Base-by-base conservation (phyloP, 148 eudicot species). In the Simmondsia chinensis region DNA sequence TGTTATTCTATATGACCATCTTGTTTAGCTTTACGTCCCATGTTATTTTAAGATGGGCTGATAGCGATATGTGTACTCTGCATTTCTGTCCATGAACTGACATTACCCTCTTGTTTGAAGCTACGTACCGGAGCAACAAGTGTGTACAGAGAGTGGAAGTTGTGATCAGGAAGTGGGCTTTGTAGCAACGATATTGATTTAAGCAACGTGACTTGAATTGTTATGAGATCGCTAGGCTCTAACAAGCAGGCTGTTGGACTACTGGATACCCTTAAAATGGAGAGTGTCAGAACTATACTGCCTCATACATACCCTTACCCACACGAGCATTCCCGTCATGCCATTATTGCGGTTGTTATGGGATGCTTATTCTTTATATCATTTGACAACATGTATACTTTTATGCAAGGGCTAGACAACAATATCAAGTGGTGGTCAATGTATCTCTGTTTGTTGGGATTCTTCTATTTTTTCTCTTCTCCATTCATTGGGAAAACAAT, bases 381-480 rank as follows among this genome's bases (percentile, higher is more conserved):
- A 5, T 91, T 85, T 43, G 99, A 91, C 56, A 91, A 80, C 52
- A 79, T 91, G 95, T 75, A 76, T 43, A 91, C 99, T 15, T 76
- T 91, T 41, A 54, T 91, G 48, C 99, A 82, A 66, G 87, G 83
- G 59, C 63, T 91, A 43, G 95, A 89, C 72, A 76, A 58, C 73
- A 91, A 86, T 61, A 70, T 91, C 39, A 91, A 91, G 52, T 91
- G 99, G 99, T 91, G 99, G 99, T 91, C 96, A 10, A 91, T 91
- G 86, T 91, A 91, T 41, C 61, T 64, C 34, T 82, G 94, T 60
- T 73, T 91, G 69, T 81, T 86, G 30, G 99, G 95, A 19, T 91
- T 86, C 72, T 91, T 91, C 82, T 86, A 82, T 66, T 91, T 91
- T 83, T 91, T 91, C 69, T 91, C 96, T 44, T 91, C 96, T 47